Base-by-base conservation (phyloP, 331 rosid genomes). In the Prunus yedoensis region DNA sequence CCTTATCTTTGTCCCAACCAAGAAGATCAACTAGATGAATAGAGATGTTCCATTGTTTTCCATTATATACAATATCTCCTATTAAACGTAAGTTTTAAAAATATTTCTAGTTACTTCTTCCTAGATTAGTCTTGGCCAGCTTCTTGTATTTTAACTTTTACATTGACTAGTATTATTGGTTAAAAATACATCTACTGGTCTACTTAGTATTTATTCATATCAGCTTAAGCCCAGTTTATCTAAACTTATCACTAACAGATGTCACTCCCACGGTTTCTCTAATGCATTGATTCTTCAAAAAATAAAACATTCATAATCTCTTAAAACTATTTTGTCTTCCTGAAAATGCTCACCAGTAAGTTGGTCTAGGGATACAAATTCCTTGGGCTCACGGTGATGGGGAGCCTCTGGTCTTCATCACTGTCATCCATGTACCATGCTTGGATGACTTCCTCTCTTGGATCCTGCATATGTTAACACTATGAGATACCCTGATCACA, bases 371-470 rank as follows among this genome's bases (percentile, higher is more conserved):
- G 98, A 95, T 32, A 95, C 84, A 81, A 79, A 95, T 79, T 92
- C 94, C 86, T 89, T 88, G 35, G 96, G 97, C 60, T 89, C 94
- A 62, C 77, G 88, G 81, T 92, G 96, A 85, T 91, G 99, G 64
- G 97, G 54, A 89, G 91, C 62, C 99, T 88, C 87, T 95, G 99
- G 82, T 95, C 98, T 80, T 86, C 99, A 41, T 84, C 80, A 78
- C 91, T 88, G 56, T 91, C 96, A 88, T 95, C 96, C 99, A 95
- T 95, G 88, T 82, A 92, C 98, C 99, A 95, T 77, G 99, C 98
- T 82, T 95, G 91, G 85, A 95, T 3, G 75, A 95, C 96, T 76
- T 95, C 97, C 88, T 95, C 97, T 28, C 96, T 88, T 47, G 94
- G 88, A 80, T 91, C 98, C 99, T 90, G 75, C 32, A 80, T 49